Percentiles rank a stretch among this genome's conserved stretches.
Evolutionary conservation across 2,329 filamentous ascomycete genomes (phyloP).

Genomic region (Fusarium stilboides): DNA sequence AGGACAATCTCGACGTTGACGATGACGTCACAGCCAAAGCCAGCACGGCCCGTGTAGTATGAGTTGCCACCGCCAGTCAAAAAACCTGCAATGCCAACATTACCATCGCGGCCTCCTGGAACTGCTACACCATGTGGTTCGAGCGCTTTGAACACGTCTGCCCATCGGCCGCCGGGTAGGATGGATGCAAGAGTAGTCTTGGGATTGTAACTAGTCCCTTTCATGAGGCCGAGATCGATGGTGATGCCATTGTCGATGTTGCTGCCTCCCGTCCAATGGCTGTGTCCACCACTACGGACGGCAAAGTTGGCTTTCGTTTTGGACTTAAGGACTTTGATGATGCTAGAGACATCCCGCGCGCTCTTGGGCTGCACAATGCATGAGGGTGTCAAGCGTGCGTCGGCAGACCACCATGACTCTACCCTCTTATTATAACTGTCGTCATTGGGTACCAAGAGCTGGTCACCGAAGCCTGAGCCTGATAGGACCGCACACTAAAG

Average conservation of each 20-base stretch:
- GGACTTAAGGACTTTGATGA: constrained; percentile 33
- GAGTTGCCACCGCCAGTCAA: constrained; percentile 50
- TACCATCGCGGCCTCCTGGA: constrained; percentile 60
- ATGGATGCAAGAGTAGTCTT: constrained; percentile 48
- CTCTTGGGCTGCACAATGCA: constrained; percentile 49
- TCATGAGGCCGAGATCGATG: constrained; percentile 50
- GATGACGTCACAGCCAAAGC: constrained; percentile 60
- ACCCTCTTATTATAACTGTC: constrained; percentile 17
- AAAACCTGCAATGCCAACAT: constrained; percentile 52
- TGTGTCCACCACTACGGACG: constrained; percentile 53
- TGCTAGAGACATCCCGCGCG: constrained; percentile 45
- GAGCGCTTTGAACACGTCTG: constrained; percentile 46
- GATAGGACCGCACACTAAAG: neutral
- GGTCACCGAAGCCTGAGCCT: neutral
- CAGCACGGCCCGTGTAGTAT: constrained; percentile 51
- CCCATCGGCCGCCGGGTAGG: constrained; percentile 61
- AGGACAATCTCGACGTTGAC: constrained; percentile 61
- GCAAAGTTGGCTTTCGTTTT: constrained; percentile 48
- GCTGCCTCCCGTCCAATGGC: constrained; percentile 51
- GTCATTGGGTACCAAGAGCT: constrained; percentile 3
- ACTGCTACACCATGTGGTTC: constrained; percentile 57
- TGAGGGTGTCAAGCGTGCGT: constrained; percentile 48
- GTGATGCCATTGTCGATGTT: constrained; percentile 49
- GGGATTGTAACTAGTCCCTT: constrained; percentile 48
- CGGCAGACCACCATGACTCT: constrained; percentile 45